Base-by-base conservation (phyloP, 352 stramenopile species). In the Phytophthora citrophthora region DNA sequence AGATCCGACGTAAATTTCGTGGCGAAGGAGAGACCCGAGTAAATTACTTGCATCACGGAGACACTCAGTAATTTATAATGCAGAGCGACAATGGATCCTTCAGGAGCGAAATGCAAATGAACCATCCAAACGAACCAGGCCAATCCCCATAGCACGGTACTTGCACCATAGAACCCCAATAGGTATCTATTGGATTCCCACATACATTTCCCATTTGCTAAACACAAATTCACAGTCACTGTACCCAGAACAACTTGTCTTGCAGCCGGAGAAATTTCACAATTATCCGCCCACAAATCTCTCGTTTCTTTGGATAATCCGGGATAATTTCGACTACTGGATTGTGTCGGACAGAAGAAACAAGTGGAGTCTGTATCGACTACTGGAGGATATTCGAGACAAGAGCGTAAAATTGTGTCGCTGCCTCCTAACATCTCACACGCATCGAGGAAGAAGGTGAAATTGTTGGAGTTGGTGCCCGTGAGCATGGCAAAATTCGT, bases 391-490 rank as follows among this genome's bases (percentile, higher is more conserved):
- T 48, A 54, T 32, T 61, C 41, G 2, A 88, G 64, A 46, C 81
- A 90, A 12, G 78, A 87, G 4, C 74, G 74, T 15, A 90, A 45
- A 43, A 88, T 77, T 2, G 56, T 61, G 0, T 74, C 50, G 1
- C 45, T 26, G 0, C 78, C 81, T 5, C 70, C 81, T 15, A 84
- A 52, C 5, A 79, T 65, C 51, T 90, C 81, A 29, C 81, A 90
- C 2, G 81, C 74, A 57, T 90, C 74, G 34, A 90, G 76, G 44
- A 72, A 80, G 16, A 88, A 82, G 36, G 62, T 72, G 24, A 86
- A 55, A 26, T 52, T 70, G 9, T 47, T 70, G 4, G 59, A 60
- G 13, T 60, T 67, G 24, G 57, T 72, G 11, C 45, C 54, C n/a
- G 13, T 54, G 26, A 62, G 40, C 12, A 18, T 50, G 10, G n/a